Conservation (phyloP, 2,329 filamentous ascomycete species). For the Pestalotiopsis sp. region DNA sequence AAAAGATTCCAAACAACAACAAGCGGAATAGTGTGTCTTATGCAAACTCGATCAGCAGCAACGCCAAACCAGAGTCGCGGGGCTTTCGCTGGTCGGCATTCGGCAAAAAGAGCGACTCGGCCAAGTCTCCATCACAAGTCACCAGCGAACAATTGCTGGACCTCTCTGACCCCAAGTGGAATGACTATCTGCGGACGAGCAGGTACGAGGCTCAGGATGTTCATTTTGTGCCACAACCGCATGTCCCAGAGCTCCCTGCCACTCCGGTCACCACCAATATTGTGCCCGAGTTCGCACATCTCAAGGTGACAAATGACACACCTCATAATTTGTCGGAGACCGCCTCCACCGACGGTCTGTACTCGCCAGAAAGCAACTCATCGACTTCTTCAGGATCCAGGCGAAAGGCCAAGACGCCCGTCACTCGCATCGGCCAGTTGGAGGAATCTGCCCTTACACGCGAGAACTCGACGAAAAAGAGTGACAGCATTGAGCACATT, state of each 20-base stretch:
- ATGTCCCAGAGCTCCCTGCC: constrained; percentile 13
- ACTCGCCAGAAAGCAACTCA: constrained; percentile 23
- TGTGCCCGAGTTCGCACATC: constrained; percentile 34
- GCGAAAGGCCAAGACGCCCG: constrained; percentile 53
- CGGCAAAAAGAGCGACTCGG: constrained; percentile 14
- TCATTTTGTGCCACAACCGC: constrained; percentile 13
- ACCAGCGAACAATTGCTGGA: constrained; percentile 16
- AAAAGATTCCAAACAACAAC: constrained; percentile 27
- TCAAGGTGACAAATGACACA: constrained; percentile 29
- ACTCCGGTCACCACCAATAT: constrained; percentile 6
- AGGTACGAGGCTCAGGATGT: constrained; percentile 22
- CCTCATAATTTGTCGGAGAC: constrained; percentile 20
- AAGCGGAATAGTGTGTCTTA: constrained; percentile 18
- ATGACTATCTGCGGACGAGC: constrained; percentile 29
- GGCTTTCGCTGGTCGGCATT: constrained; percentile 8
- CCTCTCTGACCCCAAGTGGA: constrained; percentile 27
- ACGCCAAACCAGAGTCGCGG: not conserved
- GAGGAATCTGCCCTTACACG: constrained; percentile 29
- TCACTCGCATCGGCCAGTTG: constrained; percentile 50
- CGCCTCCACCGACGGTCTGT: constrained; percentile 6
- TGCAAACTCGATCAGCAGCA: constrained; percentile 14
- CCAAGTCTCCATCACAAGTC: constrained; percentile 7
- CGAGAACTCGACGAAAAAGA: constrained; percentile 14
- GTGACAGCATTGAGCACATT: constrained; percentile 46
- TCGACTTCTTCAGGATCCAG: constrained; percentile 31